Evolutionary conservation across 2,329 filamentous ascomycete species (phyloP).

Genomic region (Ascosphaera apis): DNA sequence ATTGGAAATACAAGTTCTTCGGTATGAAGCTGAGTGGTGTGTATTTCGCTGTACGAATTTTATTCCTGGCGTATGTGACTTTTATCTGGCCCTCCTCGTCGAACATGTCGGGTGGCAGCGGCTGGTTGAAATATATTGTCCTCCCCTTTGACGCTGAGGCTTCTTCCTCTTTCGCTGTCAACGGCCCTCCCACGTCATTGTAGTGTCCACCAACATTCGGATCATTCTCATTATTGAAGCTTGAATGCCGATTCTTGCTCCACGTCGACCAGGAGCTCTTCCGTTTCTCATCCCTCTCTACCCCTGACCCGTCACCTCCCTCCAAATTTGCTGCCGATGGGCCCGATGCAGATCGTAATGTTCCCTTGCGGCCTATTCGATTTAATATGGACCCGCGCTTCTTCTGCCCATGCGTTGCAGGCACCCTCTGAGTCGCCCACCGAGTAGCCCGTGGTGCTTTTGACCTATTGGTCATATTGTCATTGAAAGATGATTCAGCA

Average conservation of each 20-base stretch:
- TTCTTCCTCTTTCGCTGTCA: conserved; percentile 8
- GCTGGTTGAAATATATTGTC: conserved; percentile 64
- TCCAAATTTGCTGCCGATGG: conserved; percentile 12
- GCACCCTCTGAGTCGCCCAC: conserved; percentile 88
- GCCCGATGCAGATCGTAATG: not conserved
- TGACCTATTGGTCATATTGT: conserved; percentile 24
- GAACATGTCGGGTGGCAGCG: conserved; percentile 48
- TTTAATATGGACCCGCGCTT: conserved; percentile 71
- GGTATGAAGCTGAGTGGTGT: conserved; percentile 85
- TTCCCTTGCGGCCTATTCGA: conserved; percentile 1
- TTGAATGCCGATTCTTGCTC: not conserved
- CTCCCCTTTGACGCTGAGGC: conserved; percentile 22
- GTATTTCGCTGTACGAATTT: conserved; percentile 95
- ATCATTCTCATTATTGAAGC: conserved; percentile 6
- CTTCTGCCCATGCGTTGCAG: conserved; percentile 46
- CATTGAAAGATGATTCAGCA: conserved; percentile 20
- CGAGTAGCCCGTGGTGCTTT: conserved; percentile 55
- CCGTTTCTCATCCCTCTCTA: conserved; percentile 6
- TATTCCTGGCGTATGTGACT: conserved; percentile 61
- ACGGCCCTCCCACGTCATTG: conserved; percentile 1
- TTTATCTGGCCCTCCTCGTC: conserved; percentile 61
- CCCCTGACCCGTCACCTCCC: conserved; percentile 8
- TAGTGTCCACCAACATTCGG: conserved; percentile 1
- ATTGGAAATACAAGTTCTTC: conserved; percentile 94
- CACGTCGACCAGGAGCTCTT: conserved; percentile 2